Evolutionary conservation across 1,139 yeast genomes (phyloP), one percentile per base, ranked within the genome.

Genomic region (Scheffersomyces titani): DNA sequence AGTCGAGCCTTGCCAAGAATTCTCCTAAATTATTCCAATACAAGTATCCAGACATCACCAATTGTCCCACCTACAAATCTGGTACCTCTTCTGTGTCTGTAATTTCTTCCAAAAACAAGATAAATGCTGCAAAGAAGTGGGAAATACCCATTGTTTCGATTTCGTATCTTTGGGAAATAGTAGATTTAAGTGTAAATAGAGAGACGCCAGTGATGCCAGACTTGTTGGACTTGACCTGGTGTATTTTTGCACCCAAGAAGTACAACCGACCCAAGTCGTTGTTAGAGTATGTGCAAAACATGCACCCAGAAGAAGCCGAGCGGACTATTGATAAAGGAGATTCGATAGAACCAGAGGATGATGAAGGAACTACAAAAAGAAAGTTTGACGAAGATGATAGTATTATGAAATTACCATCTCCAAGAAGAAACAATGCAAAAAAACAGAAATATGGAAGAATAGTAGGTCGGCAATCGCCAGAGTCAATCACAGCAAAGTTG

Each of bases 91-190:
- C 78, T 7, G 80, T 79, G 18, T 70, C 80, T 47, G 62, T 67
- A 7, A 65, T 76, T n/a, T 78, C 86, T 0, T 77, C 88, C 9
- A 82, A 75, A 56, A 82, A 78, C 59, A 86, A 86, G 63, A 77
- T 85, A 51, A 74, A 74, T 55, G 88, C 88, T 30, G 86, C 88
- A 0, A 84, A 83, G 60, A 72, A 74, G 49, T 83, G 88, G 85
- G 68, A 72, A 49, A 79, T 85, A 3, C 89, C 89, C 0, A 79
- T 85, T n/a, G 80, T 84, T 0, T 81, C 88, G 0, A 59, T 82
- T 1, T 81, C 84, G 0, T 86, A 76, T 59, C 56, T 86, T 4
- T 85, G 87, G 84, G 86, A 78, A 59, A 68, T 70, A 49, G 52
- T 73, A 51, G 71, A 68, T 51, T 54, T 58, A n/a, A 69, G 72